Evolutionary conservation across 441 rosid genomes (phyloP).

Genomic region (Aquilaria agallochum): DNA sequence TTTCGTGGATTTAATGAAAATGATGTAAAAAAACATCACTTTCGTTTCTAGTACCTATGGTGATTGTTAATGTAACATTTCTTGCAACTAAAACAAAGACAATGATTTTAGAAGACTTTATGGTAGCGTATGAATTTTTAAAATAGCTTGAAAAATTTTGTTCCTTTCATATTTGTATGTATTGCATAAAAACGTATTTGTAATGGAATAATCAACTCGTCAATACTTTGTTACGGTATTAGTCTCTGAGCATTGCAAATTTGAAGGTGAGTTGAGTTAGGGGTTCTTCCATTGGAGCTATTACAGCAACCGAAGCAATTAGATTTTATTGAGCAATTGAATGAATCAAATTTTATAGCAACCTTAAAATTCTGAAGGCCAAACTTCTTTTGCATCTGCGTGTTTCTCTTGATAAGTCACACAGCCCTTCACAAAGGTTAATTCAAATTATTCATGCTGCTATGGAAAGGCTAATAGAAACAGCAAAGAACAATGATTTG

Average conservation of each 20-base stretch:
- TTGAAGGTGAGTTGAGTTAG: constrained; percentile 81
- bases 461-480: constrained; percentile 71
- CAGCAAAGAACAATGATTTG: constrained; percentile 87
- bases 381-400: constrained; percentile 86
- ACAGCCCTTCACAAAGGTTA: constrained; percentile 52
- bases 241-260: constrained; percentile 34
- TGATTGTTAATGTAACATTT: too few relatives aligned
- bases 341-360: constrained; percentile 73
- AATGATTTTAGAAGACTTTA: too few relatives aligned
- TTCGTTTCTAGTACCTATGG: too few relatives aligned
- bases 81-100: too few relatives aligned
- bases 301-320: constrained; percentile 86
- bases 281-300: constrained; percentile 84
- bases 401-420: constrained; percentile 70
- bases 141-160: background rate
- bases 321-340: constrained; percentile 85
- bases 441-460: constrained; percentile 76
- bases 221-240: too few relatives aligned
- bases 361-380: constrained; percentile 75
- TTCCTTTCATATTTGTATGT: too few relatives aligned
- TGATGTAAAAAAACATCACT: too few relatives aligned
- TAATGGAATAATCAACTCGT: too few relatives aligned
- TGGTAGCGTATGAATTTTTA: background rate
- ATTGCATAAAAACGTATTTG: too few relatives aligned
- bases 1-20: too few relatives aligned